Conservation (phyloP, 2,329 filamentous ascomycete genomes). For the Mycosphaerelloides madeirae region DNA sequence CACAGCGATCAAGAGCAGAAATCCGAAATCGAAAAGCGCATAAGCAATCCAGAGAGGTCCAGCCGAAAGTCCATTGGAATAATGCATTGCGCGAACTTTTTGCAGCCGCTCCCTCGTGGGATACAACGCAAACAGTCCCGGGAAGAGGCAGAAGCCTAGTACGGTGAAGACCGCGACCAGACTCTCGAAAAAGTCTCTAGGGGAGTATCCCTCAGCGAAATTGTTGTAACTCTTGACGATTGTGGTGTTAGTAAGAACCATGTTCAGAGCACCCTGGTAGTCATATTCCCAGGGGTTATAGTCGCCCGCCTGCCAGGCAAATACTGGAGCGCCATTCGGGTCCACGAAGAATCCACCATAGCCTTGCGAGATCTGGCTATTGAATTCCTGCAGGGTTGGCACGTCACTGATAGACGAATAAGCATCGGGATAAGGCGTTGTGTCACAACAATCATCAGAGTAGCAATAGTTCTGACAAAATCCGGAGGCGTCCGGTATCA, state of each 20-base stretch:
- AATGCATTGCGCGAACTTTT: conserved; percentile 76
- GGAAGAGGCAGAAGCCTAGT: conserved; percentile 68
- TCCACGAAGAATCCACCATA: conserved; percentile 13
- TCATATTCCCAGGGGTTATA: background rate
- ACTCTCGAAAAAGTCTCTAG: conserved; percentile 70
- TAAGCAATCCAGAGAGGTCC: conserved; percentile 80
- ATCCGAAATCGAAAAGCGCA: conserved; percentile 67
- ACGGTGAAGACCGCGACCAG: conserved; percentile 64
- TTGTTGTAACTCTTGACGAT: conserved; percentile 65
- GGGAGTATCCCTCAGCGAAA: conserved; percentile 68
- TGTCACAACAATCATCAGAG: too few species aligned
- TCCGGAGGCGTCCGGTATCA: conserved; percentile 5
- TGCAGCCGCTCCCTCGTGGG: conserved; percentile 72
- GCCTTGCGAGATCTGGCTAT: conserved; percentile 4
- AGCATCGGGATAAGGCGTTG: background rate
- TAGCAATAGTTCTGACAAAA: conserved; percentile 8
- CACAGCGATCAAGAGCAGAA: conserved; percentile 61
- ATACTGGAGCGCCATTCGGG: conserved; percentile 4
- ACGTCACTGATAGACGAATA: background rate
- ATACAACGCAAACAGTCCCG: conserved; percentile 82
- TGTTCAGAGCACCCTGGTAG: conserved; percentile 59
- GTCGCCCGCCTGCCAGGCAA: conserved; percentile 8
- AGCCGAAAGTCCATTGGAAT: conserved; percentile 79
- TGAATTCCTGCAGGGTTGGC: conserved; percentile 7
- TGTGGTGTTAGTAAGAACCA: conserved; percentile 62